Evolutionary conservation across 768 basidiomycete genomes (phyloP), one percentile per base, ranked within the genome.

Genomic region (Boletus reticuloceps): DNA sequence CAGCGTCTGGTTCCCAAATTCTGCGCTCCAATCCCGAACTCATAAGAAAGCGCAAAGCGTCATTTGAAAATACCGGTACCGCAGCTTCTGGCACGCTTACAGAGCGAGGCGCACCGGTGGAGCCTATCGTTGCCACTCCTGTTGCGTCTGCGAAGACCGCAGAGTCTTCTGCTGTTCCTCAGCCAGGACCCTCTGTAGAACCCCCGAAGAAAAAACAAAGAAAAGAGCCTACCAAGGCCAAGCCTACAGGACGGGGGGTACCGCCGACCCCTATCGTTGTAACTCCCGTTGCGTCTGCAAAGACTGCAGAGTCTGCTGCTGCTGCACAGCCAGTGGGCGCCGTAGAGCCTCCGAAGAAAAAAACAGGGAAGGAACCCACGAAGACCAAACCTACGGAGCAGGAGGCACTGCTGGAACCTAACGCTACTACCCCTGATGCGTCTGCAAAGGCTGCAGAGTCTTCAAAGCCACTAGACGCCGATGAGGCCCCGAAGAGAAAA

Each of bases 31-130:
- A 27, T 5, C 25, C 25, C 25, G 25, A 25, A 25, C 25, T 51
- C 8, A 50, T 51, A 50, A 67, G 64, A 62, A 75, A 69, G 56
- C 71, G 64, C 37, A 73, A 60, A 54, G 55, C 56, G 41, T 61
- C 61, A 3, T 58, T 60, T 25, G 44, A 34, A n/a, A 38, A 32
- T 4, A 25, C 41, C 11, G 7, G 37, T 22, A 3, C 17, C 20
- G 34, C 25, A 1, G 22, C 31, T 17, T 7, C 40, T 19, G 43
- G 53, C 11, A 42, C 53, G 19, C 38, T 22, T 20, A 29, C 43
- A 12, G 50, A 46, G 49, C 54, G 31, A 11, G 54, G n/a, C 1
- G 14, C 22, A 14, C 17, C 10, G 54, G 60, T 52, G 58, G 65
- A 54, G 58, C 56, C 46, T 46, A 9, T 19, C 1, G 4, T 31